Percentiles rank a stretch among this genome's conserved stretches.
Conservation (phyloP, 2,329 filamentous ascomycete genomes). For the Neopestalotiopsis sp. region DNA sequence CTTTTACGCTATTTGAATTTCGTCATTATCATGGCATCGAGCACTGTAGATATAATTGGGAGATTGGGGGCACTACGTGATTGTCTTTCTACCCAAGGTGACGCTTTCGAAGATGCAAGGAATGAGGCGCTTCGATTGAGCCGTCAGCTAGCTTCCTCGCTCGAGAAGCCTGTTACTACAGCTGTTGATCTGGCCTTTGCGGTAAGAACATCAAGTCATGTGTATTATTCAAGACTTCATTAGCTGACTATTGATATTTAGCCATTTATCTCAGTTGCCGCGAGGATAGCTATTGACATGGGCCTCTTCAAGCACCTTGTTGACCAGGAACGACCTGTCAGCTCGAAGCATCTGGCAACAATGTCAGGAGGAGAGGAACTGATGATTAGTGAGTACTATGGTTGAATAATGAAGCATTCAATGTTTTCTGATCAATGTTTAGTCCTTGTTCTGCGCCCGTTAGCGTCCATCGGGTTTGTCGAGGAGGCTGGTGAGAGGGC, state of each 20-base stretch:
- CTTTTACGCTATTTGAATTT: too few species aligned
- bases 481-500: slow-evolving; percentile 29
- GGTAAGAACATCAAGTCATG: too few species aligned
- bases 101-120: too few species aligned
- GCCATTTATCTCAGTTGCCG: slow-evolving; percentile 21
- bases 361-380: slow-evolving; percentile 32
- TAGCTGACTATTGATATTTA: not conserved
- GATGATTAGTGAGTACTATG: slow-evolving; percentile 28
- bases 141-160: too few species aligned
- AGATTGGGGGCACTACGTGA: too few species aligned
- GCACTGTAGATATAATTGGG: too few species aligned
- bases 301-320: slow-evolving; percentile 32
- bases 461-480: slow-evolving; percentile 31
- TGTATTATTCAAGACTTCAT: too few species aligned
- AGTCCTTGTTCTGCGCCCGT: slow-evolving; percentile 27
- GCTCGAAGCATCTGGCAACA: slow-evolving; percentile 27
- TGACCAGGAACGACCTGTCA: slow-evolving; percentile 21
- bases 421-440: not conserved
- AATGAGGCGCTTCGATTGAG: too few species aligned
- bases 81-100: too few species aligned
- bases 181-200: too few species aligned
- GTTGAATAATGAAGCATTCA: slow-evolving; percentile 9
- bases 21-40: too few species aligned
- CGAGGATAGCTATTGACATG: slow-evolving; percentile 30
- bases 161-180: too few species aligned